Conservation (phyloP, 306 rosid genomes). For the Castanea sativa region DNA sequence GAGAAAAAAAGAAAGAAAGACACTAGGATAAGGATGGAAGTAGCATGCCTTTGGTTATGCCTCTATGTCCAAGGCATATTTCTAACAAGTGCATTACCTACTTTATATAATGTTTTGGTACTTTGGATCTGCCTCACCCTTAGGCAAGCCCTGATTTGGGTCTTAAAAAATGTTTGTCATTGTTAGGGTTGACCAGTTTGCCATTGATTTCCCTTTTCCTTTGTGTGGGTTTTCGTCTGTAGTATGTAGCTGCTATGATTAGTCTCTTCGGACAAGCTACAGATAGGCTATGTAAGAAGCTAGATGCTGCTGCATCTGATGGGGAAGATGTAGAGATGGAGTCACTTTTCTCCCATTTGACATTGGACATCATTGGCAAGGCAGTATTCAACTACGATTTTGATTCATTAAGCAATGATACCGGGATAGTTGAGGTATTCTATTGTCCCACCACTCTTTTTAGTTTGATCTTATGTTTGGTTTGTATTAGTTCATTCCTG, state of each 20-base stretch:
- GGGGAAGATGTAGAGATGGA: constrained; percentile 98
- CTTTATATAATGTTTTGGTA: neutral
- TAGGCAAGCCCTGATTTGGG: neutral
- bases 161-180: neutral
- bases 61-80: neutral
- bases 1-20: neutral
- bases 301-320: constrained; percentile 76
- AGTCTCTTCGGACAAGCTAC: constrained; percentile 93
- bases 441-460: constrained; percentile 17
- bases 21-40: neutral
- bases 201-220: constrained; percentile 30
- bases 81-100: neutral
- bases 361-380: constrained; percentile 89
- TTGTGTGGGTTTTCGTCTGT: constrained; percentile 22
- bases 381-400: constrained; percentile 97
- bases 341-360: constrained; percentile 92
- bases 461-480: constrained; percentile 3
- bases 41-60: neutral
- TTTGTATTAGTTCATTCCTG: constrained; percentile 2
- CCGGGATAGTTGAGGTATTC: constrained; percentile 90
- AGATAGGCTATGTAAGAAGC: constrained; percentile 88
- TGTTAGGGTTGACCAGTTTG: constrained; percentile 7
- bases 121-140: constrained; percentile 26
- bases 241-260: constrained; percentile 95
- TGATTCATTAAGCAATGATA: constrained; percentile 82